Percentiles rank a stretch among this genome's conserved stretches.
Conservation (phyloP, 768 basidiomycete species). For the Mycena rosella region DNA sequence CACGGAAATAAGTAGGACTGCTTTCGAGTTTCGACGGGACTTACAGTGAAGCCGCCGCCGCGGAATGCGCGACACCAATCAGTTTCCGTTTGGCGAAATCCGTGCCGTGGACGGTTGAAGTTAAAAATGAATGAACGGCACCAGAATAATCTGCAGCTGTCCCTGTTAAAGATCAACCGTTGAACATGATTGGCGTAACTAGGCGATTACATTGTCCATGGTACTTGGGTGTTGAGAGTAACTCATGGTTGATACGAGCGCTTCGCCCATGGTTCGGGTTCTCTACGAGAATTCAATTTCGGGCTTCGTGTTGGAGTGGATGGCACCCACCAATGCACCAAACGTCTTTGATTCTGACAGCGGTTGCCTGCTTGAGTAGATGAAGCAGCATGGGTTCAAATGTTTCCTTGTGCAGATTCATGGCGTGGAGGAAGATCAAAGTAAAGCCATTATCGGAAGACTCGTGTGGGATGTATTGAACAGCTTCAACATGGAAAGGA, state of each 20-base stretch:
- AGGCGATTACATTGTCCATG: slow-evolving; percentile 7
- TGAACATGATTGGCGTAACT: neutral
- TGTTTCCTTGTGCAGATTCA: slow-evolving; percentile 23
- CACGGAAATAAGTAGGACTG: no score
- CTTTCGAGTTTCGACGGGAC: neutral
- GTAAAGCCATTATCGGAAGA: slow-evolving; percentile 5
- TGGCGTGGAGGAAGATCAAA: slow-evolving; percentile 23
- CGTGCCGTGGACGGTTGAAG: slow-evolving; percentile 17
- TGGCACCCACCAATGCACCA: slow-evolving; percentile 28
- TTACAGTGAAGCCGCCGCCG: slow-evolving; percentile 32
- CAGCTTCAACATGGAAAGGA: slow-evolving; percentile 23
- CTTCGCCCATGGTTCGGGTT: slow-evolving; percentile 29
- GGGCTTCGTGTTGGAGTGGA: neutral
- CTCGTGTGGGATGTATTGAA: slow-evolving; percentile 20
- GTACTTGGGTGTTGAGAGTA: slow-evolving; percentile 20
- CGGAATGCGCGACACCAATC: slow-evolving; percentile 37
- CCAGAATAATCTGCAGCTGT: slow-evolving; percentile 22
- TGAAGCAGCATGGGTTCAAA: slow-evolving; percentile 10
- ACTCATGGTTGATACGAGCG: slow-evolving; percentile 9
- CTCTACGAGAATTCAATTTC: neutral
- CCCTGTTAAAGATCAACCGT: slow-evolving; percentile 1
- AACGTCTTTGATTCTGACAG: slow-evolving; percentile 5
- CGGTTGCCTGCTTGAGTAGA: neutral
- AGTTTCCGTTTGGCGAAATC: slow-evolving; percentile 20
- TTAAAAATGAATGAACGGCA: slow-evolving; percentile 18